Evolutionary conservation across 2,329 filamentous ascomycete genomes (phyloP).

Genomic region (Colletotrichum chrysophilum): DNA sequence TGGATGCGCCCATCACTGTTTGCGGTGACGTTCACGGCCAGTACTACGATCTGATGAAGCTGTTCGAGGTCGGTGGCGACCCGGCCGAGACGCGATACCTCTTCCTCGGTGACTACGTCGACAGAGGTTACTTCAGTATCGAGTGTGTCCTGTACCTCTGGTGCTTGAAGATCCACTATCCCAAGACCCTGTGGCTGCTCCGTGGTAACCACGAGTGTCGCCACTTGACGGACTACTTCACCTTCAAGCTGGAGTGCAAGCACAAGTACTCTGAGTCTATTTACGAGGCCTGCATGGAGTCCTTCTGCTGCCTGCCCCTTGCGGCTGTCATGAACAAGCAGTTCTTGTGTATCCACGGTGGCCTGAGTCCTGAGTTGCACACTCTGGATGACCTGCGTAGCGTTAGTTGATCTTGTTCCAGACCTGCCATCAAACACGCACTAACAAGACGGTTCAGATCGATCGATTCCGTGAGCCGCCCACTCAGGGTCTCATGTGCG

Average conservation of each 20-base stretch:
- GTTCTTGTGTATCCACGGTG: constrained; percentile 97
- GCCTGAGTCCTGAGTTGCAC: constrained; percentile 93
- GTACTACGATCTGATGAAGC: constrained; percentile 99
- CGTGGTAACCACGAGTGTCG: constrained; percentile 98
- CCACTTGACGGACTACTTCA: constrained; percentile 99
- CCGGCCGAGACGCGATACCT: constrained; percentile 95
- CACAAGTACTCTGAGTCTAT: constrained; percentile 98
- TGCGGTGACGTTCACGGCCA: constrained; percentile 98
- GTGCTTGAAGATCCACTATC: constrained; percentile 99
- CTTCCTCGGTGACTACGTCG: constrained; percentile 97
- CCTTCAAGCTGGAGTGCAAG: constrained; percentile 99
- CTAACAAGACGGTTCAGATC: constrained; percentile 61
- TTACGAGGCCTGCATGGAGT: constrained; percentile 98
- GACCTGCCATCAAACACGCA: neutral
- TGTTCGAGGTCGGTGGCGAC: constrained; percentile 97
- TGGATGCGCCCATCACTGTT: constrained; percentile 99
- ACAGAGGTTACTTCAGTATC: constrained; percentile 98
- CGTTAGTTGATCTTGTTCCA: constrained; percentile 47
- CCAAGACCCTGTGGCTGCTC: constrained; percentile 94
- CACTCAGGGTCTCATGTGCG: constrained; percentile 98
- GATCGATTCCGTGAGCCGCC: constrained; percentile 97
- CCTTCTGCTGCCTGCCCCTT: constrained; percentile 91
- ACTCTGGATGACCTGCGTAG: constrained; percentile 92
- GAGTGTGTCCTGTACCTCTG: constrained; percentile 98
- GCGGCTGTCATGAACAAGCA: constrained; percentile 99